phyloP scores from a whole-genome alignment of 768 basidiomycete genomes.

The Boletus barrowsii region DNA sequence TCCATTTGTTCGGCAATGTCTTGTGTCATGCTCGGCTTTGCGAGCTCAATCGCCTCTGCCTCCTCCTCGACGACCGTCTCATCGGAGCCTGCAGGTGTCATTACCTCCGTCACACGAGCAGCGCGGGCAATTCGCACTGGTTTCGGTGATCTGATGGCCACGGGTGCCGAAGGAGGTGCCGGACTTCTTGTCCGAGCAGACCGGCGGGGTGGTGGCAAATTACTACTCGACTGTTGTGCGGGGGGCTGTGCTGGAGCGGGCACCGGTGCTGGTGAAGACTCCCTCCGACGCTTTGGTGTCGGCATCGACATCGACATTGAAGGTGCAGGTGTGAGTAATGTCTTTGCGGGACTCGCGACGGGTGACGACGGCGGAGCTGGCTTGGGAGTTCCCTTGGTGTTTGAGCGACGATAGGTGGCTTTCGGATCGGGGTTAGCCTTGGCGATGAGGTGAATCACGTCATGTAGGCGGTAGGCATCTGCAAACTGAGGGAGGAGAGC shows the following conservation, averaged over 20 bases:
- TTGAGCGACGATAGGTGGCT: conserved; percentile 73
- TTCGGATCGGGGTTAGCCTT: conserved; percentile 75
- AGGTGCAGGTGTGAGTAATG: conserved; percentile 33
- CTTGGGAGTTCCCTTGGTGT: conserved; percentile 31
- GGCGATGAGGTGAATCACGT: conserved; percentile 63
- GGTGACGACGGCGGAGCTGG: conserved; percentile 28
- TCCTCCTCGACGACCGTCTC: conserved; percentile 69
- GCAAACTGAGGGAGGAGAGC: conserved; percentile 62
- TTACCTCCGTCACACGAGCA: conserved; percentile 30
- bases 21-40: conserved; percentile 59
- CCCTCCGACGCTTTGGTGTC: conserved; percentile 64
- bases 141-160: conserved; percentile 38
- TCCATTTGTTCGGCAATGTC: conserved; percentile 79
- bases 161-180: conserved; percentile 20
- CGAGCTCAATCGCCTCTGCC: conserved; percentile 52
- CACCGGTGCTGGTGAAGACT: conserved; percentile 42
- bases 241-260: conserved; percentile 15
- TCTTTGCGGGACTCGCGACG: conserved; percentile 19
- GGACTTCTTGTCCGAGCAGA: conserved; percentile 44
- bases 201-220: conserved; percentile 41
- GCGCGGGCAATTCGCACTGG: conserved; percentile 17
- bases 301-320: conserved; percentile 35
- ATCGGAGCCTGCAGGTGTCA: conserved; percentile 55
- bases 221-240: conserved; percentile 19
- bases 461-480: conserved; percentile 57